These are phyloP conservation scores for Peltaster fructicola DNA, from an alignment of 2,329 filamentous ascomycete genomes.

Conservation along the genomic window DNA sequence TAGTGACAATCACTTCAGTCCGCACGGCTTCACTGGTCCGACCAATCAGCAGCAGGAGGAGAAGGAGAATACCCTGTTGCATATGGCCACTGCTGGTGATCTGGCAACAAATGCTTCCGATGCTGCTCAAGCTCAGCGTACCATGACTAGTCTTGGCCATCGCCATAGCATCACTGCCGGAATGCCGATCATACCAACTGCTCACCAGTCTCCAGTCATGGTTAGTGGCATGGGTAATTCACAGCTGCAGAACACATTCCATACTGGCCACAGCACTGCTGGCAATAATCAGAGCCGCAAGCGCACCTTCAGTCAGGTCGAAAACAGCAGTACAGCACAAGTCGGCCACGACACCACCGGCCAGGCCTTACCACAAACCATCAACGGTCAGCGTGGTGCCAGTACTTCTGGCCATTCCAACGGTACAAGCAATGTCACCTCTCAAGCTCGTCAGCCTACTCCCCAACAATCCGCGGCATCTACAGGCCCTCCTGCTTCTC, in stretches of 20 bases:
- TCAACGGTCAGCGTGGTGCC: conserved; percentile 2
- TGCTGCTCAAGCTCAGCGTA: conserved; percentile 2
- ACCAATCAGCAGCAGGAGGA: conserved; percentile 1
- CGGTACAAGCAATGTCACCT: background rate
- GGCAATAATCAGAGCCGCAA: background rate
- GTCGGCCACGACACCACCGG: background rate
- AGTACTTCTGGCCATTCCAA: conserved; percentile 1
- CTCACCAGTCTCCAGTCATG: background rate
- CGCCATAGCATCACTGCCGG: background rate
- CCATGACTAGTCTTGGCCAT: conserved; percentile 1
- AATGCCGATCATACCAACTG: background rate
- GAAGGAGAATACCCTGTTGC: conserved; percentile 6
- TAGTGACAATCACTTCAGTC: conserved; percentile 5
- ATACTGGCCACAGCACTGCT: background rate
- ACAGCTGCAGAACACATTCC: background rate
- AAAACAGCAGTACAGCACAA: background rate
- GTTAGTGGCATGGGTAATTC: background rate
- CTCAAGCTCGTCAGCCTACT: conserved; percentile 1
- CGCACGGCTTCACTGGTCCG: conserved; percentile 2
- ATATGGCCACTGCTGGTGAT: conserved; percentile 5
- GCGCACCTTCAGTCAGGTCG: background rate
- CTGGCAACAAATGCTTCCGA: background rate
- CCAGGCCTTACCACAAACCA: background rate
- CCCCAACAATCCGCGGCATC: background rate
- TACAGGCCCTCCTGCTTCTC: background rate